These are phyloP conservation scores for Prototheca wickerhamii DNA, from an alignment of 163 green algal genomes.

Conservation along the genomic window DNA sequence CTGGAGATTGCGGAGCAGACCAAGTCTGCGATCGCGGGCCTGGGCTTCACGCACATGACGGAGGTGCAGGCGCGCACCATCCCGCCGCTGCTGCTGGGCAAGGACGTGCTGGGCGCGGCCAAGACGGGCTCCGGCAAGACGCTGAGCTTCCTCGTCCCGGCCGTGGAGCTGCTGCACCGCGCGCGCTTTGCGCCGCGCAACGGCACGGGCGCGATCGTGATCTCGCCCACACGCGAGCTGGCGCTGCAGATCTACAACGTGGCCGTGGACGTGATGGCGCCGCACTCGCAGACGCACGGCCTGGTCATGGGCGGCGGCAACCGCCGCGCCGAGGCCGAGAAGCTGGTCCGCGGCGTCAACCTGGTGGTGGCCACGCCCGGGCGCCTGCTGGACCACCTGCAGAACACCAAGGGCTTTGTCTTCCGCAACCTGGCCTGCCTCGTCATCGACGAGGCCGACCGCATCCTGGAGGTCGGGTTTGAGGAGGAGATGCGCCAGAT, in stretches of 20 bases:
- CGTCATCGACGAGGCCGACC: conserved; percentile 95
- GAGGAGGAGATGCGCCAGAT: conserved; percentile 96
- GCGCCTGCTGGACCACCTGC: conserved; percentile 92
- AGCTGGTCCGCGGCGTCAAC: conserved; percentile 89
- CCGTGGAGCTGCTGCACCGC: conserved; percentile 83
- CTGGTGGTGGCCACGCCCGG: conserved; percentile 91
- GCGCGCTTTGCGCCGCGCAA: conserved; percentile 91
- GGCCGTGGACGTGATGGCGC: conserved; percentile 80
- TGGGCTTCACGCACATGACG: conserved; percentile 86
- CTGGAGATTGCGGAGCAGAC: conserved; percentile 64
- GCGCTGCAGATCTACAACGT: conserved; percentile 96
- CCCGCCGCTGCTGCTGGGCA: conserved; percentile 79
- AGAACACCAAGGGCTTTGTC: conserved; percentile 89
- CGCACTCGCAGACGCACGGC: conserved; percentile 77
- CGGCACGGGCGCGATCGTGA: conserved; percentile 85
- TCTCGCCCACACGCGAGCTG: conserved; percentile 91
- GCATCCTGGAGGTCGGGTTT: conserved; percentile 97
- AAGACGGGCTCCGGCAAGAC: conserved; percentile 97
- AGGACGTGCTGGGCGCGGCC: conserved; percentile 88
- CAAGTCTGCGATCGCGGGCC: conserved; percentile 58
- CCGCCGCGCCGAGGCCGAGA: conserved; percentile 85
- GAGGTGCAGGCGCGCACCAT: conserved; percentile 94
- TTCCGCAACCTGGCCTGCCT: conserved; percentile 78
- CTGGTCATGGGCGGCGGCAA: conserved; percentile 96
- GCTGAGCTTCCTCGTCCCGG: conserved; percentile 94